phyloP scores from a whole-genome alignment of 805 yeast species.

The Ogataea saltuana region DNA sequence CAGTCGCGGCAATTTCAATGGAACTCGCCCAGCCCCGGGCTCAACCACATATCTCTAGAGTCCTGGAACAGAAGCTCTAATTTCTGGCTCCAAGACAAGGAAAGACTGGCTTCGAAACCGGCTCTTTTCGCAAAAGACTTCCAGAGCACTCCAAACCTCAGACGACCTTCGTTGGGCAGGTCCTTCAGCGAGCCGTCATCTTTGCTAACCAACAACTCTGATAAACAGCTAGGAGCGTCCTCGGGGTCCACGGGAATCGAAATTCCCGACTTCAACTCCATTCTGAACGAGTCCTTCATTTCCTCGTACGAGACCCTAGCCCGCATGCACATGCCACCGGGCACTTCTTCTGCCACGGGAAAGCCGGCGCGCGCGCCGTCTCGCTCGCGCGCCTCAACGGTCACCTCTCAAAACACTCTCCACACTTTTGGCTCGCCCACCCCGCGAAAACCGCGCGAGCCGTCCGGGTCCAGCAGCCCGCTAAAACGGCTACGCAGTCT shows the following conservation, averaged over 20 bases:
- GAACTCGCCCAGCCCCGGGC: slow-evolving; percentile 15
- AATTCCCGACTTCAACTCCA: too few relatives aligned
- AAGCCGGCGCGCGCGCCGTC: background rate
- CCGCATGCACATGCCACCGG: background rate
- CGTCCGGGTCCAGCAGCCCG: slow-evolving; percentile 29
- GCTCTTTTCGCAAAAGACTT: slow-evolving; percentile 7
- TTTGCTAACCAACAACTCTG: slow-evolving; percentile 4
- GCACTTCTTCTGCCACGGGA: background rate
- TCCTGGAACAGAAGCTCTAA: slow-evolving; percentile 29
- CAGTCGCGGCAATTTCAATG: slow-evolving; percentile 17
- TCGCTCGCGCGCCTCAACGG: slow-evolving; percentile 8
- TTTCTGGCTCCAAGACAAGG: slow-evolving; percentile 26
- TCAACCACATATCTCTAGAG: slow-evolving; percentile 32
- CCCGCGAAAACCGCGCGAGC: slow-evolving; percentile 6
- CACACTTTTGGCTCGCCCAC: slow-evolving; percentile 2
- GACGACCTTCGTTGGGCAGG: slow-evolving; percentile 18
- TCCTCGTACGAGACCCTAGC: slow-evolving; percentile 17
- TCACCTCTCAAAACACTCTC: slow-evolving; percentile 9
- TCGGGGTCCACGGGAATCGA: background rate
- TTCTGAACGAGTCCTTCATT: slow-evolving; percentile 16
- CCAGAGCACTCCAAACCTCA: slow-evolving; percentile 5
- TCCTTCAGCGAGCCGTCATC: slow-evolving; percentile 27
- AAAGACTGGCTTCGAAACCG: slow-evolving; percentile 21
- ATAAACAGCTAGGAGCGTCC: background rate
- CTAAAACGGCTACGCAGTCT: slow-evolving; percentile 29